These are phyloP conservation scores for Fraxinus nigra DNA, from an alignment of 305 asterid species.

Conservation along the genomic window DNA sequence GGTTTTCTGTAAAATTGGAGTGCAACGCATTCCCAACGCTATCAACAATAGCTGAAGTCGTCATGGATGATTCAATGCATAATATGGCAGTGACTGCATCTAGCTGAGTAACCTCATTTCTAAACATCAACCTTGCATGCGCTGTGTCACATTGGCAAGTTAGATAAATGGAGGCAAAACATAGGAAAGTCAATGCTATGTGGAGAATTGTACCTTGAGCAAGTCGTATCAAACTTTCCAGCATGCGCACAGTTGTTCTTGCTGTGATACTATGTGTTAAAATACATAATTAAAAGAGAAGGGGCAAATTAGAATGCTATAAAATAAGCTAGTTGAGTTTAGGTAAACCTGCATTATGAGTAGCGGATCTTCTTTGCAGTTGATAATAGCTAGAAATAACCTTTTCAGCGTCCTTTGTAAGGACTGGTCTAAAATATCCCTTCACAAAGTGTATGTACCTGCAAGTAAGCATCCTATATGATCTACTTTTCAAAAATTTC, in stretches of 20 bases:
- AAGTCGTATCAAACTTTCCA: constrained; percentile 97
- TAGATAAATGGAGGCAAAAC: constrained; percentile 16
- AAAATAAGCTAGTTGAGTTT: constrained; percentile 4
- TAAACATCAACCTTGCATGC: constrained; percentile 94
- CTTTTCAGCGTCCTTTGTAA: constrained; percentile 87
- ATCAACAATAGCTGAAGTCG: constrained; percentile 92
- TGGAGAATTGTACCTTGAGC: constrained; percentile 68
- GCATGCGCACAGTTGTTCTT: constrained; percentile 94
- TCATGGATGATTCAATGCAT: constrained; percentile 95
- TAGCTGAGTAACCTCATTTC: constrained; percentile 79
- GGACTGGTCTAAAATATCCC: constrained; percentile 80
- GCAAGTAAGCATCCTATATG: constrained; percentile 24
- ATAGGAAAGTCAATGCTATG: constrained; percentile 18
- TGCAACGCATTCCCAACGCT: constrained; percentile 88
- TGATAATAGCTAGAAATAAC: constrained; percentile 93
- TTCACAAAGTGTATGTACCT: constrained; percentile 85
- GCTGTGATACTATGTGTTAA: constrained; percentile 48
- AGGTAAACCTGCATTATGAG: constrained; percentile 81
- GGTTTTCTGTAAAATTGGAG: constrained; percentile 85
- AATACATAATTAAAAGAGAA: constrained; percentile 11
- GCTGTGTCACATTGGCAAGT: constrained; percentile 51
- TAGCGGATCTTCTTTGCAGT: constrained; percentile 94
- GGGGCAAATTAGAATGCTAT: background rate
- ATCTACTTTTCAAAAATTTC: background rate
- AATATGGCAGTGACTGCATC: constrained; percentile 93